phyloP scores from a whole-genome alignment of 805 yeast genomes.

The Sugiyamaella chiloensis region DNA sequence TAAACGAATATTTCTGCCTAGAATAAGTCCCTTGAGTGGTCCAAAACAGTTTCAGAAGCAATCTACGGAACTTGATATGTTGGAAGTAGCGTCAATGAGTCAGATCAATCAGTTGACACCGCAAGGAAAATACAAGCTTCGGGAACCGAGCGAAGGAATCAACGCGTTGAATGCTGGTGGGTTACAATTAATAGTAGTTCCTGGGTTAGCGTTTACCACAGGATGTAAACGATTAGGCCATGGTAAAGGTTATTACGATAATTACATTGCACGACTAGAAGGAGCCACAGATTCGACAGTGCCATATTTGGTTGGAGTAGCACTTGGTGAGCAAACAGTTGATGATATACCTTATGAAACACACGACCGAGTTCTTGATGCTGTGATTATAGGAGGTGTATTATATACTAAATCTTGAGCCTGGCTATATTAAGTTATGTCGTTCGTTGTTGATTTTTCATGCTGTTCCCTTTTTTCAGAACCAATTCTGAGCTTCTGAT shows the following conservation, averaged over 20 bases:
- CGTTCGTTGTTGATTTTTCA: no score
- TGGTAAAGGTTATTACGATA: conserved; percentile 93
- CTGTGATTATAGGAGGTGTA: conserved; percentile 44
- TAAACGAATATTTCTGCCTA: conserved; percentile 43
- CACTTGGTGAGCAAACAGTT: conserved; percentile 61
- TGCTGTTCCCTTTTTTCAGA: no score
- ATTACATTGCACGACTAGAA: conserved; percentile 56
- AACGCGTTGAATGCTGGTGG: conserved; percentile 34
- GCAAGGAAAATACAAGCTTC: conserved; percentile 60
- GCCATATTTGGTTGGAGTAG: conserved; percentile 52
- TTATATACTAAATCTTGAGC: no score
- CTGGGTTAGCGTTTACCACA: conserved; percentile 77
- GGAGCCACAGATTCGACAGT: conserved; percentile 37
- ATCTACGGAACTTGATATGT: conserved; percentile 51
- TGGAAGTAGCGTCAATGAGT: conserved; percentile 42
- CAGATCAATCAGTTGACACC: conserved; percentile 53
- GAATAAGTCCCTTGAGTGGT: conserved; percentile 51
- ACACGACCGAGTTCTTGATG: conserved; percentile 63
- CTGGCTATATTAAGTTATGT: no score
- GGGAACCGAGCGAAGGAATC: conserved; percentile 56
- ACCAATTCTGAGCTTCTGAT: no score
- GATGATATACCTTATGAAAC: conserved; percentile 51
- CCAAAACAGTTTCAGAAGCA: conserved; percentile 32
- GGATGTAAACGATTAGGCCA: conserved; percentile 68
- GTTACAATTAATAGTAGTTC: conserved; percentile 72